Evolutionary conservation across 2,329 filamentous ascomycete genomes (phyloP), one percentile per base, ranked within the genome.

Genomic region (Pseudonectria buxi): DNA sequence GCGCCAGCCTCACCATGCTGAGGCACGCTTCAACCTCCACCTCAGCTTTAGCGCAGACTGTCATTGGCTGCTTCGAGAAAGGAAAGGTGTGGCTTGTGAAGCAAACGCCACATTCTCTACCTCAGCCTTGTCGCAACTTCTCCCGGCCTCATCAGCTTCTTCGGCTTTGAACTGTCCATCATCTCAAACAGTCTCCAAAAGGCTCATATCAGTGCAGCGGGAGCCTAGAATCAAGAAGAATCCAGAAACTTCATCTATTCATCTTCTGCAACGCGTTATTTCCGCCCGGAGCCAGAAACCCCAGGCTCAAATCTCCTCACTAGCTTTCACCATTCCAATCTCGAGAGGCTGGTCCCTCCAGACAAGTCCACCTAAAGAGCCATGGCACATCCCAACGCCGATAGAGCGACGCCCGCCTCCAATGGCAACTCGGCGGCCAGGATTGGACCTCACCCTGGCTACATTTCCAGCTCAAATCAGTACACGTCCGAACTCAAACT

Each of bases 401-500:
- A 41, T 7, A 34, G 18, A 16, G 14, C 37, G 6, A 32, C 29
- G 13, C 15, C 32, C 16, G 30, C 49, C n/a, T 34, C 33, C 27
- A 49, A 53, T 25, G 50, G 45, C 26, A 40, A 49, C 14, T 30
- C 32, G 4, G 13, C 40, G 15, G 30, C 36, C 43, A 50, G 56
- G 46, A 43, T 62, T 24, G 66, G 66, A 3, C 66, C 66, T 33
- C 64, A 67, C 27, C 68, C 70, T 3, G 71, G 71, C 43, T 61
- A 63, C 46, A 67, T 72, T 32, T 65, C 64, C 27, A 66, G 69
- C 27, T 66, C 69, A 14, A 66, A 72, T 32, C 86, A 86, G 38
- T 96, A 90, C 64, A 76, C 87, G 43, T 83, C 86, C 46, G 86
- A 95, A 57, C 81, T 86, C 50, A 79, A 78, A 49, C 76, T 96